These are phyloP conservation scores for Ziziphus jujuba DNA, from an alignment of 306 rosid species.

Conservation along the genomic window DNA sequence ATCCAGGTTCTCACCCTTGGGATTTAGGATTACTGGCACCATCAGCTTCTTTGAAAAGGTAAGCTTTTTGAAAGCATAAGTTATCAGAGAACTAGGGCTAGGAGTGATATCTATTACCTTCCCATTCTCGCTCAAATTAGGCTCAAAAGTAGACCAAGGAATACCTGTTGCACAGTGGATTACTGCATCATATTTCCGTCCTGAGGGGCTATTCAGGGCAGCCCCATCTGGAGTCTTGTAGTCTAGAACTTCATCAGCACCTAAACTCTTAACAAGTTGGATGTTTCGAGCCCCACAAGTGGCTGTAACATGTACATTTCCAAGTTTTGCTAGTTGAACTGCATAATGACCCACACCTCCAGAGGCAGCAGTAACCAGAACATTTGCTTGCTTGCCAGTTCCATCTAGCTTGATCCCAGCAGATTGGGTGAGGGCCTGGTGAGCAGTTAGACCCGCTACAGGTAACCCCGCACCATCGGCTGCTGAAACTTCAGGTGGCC, in stretches of 20 bases:
- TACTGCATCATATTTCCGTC: conserved; percentile 65
- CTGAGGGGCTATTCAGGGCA: conserved; percentile 66
- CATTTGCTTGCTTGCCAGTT: conserved; percentile 46
- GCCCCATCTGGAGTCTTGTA: conserved; percentile 74
- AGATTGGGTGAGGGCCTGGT: conserved; percentile 57
- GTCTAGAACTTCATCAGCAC: conserved; percentile 85
- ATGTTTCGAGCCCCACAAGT: conserved; percentile 82
- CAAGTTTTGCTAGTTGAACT: conserved; percentile 78
- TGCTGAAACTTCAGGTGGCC: conserved; percentile 63
- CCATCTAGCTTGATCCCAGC: conserved; percentile 64
- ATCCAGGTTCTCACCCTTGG: conserved; percentile 51
- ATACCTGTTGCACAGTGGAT: conserved; percentile 61
- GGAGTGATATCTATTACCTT: conserved; percentile 80
- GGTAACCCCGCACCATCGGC: conserved; percentile 64
- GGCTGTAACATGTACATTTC: conserved; percentile 77
- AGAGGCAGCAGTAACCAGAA: conserved; percentile 80
- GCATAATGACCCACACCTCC: conserved; percentile 91
- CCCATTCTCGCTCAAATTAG: conserved; percentile 54
- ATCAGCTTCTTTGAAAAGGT: conserved; percentile 65
- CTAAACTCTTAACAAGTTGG: conserved; percentile 55
- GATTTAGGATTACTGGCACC: conserved; percentile 59
- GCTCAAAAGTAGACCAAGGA: conserved; percentile 81
- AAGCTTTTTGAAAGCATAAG: conserved; percentile 55
- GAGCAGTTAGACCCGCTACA: conserved; percentile 73
- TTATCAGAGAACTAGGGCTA: conserved; percentile 29